These are phyloP conservation scores for Trichomonas vaginalis DNA, from an alignment of 208 protist species.

Conservation along the genomic window DNA sequence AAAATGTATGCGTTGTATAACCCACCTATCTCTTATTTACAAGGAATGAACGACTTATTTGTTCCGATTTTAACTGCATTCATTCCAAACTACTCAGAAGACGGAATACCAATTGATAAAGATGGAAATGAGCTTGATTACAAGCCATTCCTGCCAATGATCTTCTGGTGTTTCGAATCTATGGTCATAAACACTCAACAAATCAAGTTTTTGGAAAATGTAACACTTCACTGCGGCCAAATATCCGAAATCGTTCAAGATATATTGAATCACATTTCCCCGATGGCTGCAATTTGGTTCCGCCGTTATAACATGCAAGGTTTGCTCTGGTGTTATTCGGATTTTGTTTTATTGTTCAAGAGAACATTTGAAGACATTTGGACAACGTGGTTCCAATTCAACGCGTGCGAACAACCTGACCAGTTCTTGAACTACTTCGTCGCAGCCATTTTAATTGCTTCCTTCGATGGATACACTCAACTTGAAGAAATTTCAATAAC, in stretches of 20 bases:
- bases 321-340: not conserved
- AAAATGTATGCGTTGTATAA: not conserved
- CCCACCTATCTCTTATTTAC: not conserved
- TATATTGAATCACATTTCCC: not conserved
- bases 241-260: not conserved
- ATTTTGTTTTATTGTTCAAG: not conserved
- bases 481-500: not conserved
- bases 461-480: not conserved
- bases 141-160: not conserved
- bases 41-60: slow-evolving; percentile 4
- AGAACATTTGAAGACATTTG: not conserved
- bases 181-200: not conserved
- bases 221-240: not conserved
- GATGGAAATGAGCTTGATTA: not conserved
- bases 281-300: not conserved
- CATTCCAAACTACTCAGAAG: not conserved
- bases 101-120: not conserved
- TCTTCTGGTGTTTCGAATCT: not conserved
- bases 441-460: not conserved
- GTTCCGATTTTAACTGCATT: not conserved
- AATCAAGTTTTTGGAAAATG: not conserved
- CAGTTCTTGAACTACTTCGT: not conserved
- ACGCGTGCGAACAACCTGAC: not conserved
- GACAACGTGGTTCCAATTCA: not conserved
- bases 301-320: not conserved